Percentiles rank a stretch among this genome's conserved stretches.
Conservation (phyloP, 2,329 filamentous ascomycete genomes). For the Pestalotiopsis sp. region DNA sequence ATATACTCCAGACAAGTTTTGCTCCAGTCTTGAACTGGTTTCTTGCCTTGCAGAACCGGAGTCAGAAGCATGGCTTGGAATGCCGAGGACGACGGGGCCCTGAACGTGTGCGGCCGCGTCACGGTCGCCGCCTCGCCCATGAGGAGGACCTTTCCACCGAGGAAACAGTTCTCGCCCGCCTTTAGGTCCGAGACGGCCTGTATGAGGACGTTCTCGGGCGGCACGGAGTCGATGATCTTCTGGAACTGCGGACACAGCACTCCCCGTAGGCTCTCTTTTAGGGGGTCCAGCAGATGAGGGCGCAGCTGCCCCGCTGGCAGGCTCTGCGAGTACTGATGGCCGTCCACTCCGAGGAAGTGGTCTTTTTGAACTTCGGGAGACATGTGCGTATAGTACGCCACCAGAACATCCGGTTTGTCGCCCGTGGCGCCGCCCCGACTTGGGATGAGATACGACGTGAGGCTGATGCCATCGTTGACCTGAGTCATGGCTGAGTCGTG, state of each 20-base stretch:
- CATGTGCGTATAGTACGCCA: not conserved
- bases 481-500: not conserved
- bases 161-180: not conserved
- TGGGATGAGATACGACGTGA: not conserved
- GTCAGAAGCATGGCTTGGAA: not conserved
- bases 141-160: not conserved
- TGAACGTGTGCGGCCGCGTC: not conserved
- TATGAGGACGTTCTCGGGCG: not conserved
- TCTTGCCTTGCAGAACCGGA: not conserved
- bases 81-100: not conserved
- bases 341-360: not conserved
- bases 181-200: not conserved
- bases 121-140: not conserved
- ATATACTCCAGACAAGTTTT: not conserved
- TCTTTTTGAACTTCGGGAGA: not conserved
- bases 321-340: not conserved
- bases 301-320: not conserved
- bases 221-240: not conserved
- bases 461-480: not conserved
- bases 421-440: not conserved
- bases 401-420: not conserved
- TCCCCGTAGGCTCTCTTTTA: not conserved
- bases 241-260: not conserved
- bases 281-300: not conserved
- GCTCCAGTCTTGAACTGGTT: not conserved